phyloP scores from a whole-genome alignment of 2,329 filamentous ascomycete species.

The Alternaria incomplexa region DNA sequence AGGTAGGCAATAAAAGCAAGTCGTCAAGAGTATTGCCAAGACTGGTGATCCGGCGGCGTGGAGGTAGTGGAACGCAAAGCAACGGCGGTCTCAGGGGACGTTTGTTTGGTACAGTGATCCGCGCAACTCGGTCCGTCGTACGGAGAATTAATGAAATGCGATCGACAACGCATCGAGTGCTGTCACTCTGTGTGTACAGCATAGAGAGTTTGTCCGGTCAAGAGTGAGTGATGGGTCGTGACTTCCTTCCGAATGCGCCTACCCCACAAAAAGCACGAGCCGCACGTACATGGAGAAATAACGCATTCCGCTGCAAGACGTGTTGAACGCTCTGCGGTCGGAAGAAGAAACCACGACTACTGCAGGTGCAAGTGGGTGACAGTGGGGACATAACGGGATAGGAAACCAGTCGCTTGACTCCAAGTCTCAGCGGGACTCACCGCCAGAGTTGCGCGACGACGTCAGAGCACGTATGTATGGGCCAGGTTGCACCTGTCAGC shows the following conservation, averaged over 20 bases:
- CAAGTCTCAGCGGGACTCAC: slow-evolving; percentile 30
- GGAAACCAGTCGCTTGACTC: slow-evolving; percentile 21
- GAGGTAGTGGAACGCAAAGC: slow-evolving; percentile 1
- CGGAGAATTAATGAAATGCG: background rate
- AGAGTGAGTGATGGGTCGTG: background rate
- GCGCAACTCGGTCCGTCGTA: background rate
- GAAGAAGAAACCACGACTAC: slow-evolving; percentile 28
- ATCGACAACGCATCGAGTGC: background rate
- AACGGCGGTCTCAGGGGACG: background rate
- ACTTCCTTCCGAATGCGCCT: slow-evolving; percentile 4
- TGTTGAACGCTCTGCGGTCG: slow-evolving; percentile 17
- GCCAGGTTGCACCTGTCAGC: background rate
- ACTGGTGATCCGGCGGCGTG: background rate
- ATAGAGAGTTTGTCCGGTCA: background rate
- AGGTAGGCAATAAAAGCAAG: slow-evolving; percentile 9
- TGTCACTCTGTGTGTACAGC: background rate
- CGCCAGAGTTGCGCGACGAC: slow-evolving; percentile 14
- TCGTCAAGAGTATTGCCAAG: slow-evolving; percentile 20
- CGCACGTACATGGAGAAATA: background rate
- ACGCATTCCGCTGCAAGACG: slow-evolving; percentile 13
- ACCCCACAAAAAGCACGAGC: slow-evolving; percentile 16
- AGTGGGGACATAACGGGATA: slow-evolving; percentile 22
- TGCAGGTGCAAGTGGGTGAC: slow-evolving; percentile 32
- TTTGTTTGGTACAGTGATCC: background rate
- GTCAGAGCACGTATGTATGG: background rate